Conservation (phyloP, 768 basidiomycete genomes). For the Amanita rimosa region DNA sequence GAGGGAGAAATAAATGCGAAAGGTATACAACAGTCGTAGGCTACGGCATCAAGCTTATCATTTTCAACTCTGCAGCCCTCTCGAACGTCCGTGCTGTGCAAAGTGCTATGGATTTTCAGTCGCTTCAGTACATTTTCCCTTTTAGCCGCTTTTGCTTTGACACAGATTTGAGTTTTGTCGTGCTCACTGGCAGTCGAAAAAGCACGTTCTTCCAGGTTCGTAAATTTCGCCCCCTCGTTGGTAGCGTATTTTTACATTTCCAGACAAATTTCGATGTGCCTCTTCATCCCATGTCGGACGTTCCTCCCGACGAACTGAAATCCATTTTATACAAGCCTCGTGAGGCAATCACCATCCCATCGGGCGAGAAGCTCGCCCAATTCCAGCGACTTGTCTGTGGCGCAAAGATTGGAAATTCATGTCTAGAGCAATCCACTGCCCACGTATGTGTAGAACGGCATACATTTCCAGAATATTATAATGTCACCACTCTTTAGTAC, state of each 20-base stretch:
- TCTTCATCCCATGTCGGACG: slow-evolving; percentile 19
- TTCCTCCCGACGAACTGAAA: slow-evolving; percentile 5
- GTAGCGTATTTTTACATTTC: background rate
- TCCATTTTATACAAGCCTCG: slow-evolving; percentile 37
- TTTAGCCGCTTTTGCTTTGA: slow-evolving; percentile 63
- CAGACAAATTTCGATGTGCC: slow-evolving; percentile 53
- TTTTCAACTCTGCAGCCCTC: slow-evolving; percentile 32
- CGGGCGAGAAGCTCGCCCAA: slow-evolving; percentile 31
- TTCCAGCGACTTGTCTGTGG: slow-evolving; percentile 52
- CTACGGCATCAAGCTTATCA: background rate
- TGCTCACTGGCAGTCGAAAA: slow-evolving; percentile 51
- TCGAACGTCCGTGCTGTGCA: slow-evolving; percentile 54
- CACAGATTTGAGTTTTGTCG: slow-evolving; percentile 59
- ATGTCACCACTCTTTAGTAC: slow-evolving; percentile 27
- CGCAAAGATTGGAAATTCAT: slow-evolving; percentile 47
- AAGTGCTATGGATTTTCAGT: slow-evolving; percentile 52
- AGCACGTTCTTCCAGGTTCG: slow-evolving; percentile 65
- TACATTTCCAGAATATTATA: background rate
- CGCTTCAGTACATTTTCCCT: slow-evolving; percentile 65
- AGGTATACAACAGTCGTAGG: slow-evolving; percentile 23
- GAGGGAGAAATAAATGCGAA: slow-evolving; percentile 58
- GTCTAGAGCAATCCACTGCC: slow-evolving; percentile 43
- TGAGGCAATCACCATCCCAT: slow-evolving; percentile 33
- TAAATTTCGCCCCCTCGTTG: background rate
- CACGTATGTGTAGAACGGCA: slow-evolving; percentile 30